Percentiles rank a stretch among this genome's conserved stretches.
phyloP scores from a whole-genome alignment of 2,329 filamentous ascomycete genomes.

The Penicillium sp. region DNA sequence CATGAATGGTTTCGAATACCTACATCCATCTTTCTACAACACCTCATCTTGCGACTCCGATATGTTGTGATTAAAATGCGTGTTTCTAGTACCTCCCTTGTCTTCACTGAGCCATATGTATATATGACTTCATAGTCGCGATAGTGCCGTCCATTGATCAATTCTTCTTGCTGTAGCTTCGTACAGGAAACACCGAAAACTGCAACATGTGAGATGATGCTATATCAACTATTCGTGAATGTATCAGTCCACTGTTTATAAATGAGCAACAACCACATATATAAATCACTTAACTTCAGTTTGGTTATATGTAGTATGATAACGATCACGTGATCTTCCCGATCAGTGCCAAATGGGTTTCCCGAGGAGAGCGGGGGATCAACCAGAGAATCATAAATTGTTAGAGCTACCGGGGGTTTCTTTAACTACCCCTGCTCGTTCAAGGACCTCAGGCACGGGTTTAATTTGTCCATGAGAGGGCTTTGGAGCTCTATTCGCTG shows the following conservation, averaged over 20 bases:
- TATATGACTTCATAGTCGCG: no score
- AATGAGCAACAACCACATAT: background rate
- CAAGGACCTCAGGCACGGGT: slow-evolving; percentile 13
- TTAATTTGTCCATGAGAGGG: slow-evolving; percentile 30
- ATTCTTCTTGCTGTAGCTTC: background rate
- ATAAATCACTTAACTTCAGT: background rate
- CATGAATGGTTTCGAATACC: background rate
- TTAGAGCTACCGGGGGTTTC: slow-evolving; percentile 19
- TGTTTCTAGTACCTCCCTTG: background rate
- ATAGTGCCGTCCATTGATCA: background rate
- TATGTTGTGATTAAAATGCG: background rate
- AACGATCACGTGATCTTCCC: slow-evolving; percentile 22
- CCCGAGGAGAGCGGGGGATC: slow-evolving; percentile 20
- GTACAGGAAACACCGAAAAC: no score
- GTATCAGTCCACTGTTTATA: background rate
- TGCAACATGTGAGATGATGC: background rate
- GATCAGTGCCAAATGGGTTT: slow-evolving; percentile 14
- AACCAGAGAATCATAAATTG: slow-evolving; percentile 11
- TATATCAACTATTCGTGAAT: background rate
- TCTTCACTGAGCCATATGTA: no score
- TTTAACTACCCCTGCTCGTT: slow-evolving; percentile 17
- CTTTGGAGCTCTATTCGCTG: slow-evolving; percentile 20
- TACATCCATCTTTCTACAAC: background rate
- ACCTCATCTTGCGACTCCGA: background rate
- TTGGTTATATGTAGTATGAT: background rate